A percentile compares a stretch with the other conserved stretches of the same genome.
Evolutionary conservation across 73 alveolate species (phyloP).

Genomic region (Paramecium caudatum): DNA sequence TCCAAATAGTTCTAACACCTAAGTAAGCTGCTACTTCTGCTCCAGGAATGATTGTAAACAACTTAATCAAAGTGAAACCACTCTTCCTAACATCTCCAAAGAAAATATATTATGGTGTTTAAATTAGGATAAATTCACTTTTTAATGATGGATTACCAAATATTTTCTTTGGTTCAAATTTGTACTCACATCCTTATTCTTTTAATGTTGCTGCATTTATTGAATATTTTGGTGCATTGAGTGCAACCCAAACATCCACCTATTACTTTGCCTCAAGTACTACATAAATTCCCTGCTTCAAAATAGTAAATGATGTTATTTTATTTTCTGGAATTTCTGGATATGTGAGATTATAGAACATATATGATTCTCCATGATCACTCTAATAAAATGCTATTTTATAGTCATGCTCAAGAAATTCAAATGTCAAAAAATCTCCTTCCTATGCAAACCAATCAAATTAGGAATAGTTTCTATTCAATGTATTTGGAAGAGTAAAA

Average conservation of each 20-base stretch:
- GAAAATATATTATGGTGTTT: not conserved
- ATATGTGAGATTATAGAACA: not conserved
- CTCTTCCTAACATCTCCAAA: slow-evolving; percentile 36
- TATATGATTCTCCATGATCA: not conserved
- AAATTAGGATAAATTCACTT: slow-evolving; percentile 4
- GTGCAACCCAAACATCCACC: slow-evolving; percentile 31
- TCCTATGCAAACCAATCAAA: slow-evolving; percentile 56
- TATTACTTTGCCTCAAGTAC: not conserved
- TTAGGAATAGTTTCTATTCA: not conserved
- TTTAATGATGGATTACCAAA: slow-evolving; percentile 50
- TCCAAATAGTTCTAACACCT: slow-evolving; percentile 12
- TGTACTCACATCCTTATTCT: not conserved
- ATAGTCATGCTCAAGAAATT: not conserved
- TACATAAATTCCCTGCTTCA: not conserved
- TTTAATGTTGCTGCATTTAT: not conserved
- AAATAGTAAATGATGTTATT: slow-evolving; percentile 44
- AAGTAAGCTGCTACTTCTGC: slow-evolving; percentile 12
- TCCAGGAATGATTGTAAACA: not conserved
- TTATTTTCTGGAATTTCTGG: not conserved
- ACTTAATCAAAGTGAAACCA: not conserved
- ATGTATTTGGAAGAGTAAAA: not conserved
- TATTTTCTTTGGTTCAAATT: slow-evolving; percentile 3
- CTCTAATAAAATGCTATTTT: not conserved
- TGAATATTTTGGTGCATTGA: not conserved
- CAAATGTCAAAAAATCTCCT: not conserved